These are phyloP conservation scores for Citrus sp. DNA, from an alignment of 345 rosid genomes.

Conservation along the genomic window DNA sequence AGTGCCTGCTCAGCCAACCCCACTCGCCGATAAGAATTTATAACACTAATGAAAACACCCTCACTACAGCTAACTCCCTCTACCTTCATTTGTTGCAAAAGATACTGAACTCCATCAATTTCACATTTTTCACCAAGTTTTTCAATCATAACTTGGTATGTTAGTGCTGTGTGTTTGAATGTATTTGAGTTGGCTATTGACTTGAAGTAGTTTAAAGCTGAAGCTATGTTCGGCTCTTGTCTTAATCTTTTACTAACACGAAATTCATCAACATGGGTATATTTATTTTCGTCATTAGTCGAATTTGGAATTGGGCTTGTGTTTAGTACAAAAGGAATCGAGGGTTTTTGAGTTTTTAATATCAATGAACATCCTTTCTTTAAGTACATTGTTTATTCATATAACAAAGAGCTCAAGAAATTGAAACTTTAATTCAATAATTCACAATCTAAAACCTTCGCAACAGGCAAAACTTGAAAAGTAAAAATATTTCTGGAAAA, in stretches of 20 bases:
- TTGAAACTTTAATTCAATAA: background rate
- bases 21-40: conserved; percentile 42
- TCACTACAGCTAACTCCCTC: conserved; percentile 67
- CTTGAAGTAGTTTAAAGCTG: conserved; percentile 61
- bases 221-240: conserved; percentile 39
- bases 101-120: conserved; percentile 68
- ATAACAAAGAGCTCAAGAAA: background rate
- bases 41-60: conserved; percentile 59
- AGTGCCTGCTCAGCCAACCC: conserved; percentile 71
- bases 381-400: conserved; percentile 38
- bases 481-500: background rate
- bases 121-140: conserved; percentile 51
- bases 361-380: conserved; percentile 51
- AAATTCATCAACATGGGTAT: conserved; percentile 33
- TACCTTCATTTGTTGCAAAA: conserved; percentile 87
- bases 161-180: conserved; percentile 65
- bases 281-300: conserved; percentile 22
- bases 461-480: background rate
- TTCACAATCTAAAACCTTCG: background rate
- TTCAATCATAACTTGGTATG: conserved; percentile 62
- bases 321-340: conserved; percentile 41
- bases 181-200: conserved; percentile 57
- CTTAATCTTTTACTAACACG: conserved; percentile 48
- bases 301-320: conserved; percentile 33
- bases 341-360: conserved; percentile 43